A percentile compares a stretch with the other conserved stretches of the same genome.
These are phyloP conservation scores for Fusarium musae DNA, from an alignment of 2,329 filamentous ascomycete species.

Conservation along the genomic window DNA sequence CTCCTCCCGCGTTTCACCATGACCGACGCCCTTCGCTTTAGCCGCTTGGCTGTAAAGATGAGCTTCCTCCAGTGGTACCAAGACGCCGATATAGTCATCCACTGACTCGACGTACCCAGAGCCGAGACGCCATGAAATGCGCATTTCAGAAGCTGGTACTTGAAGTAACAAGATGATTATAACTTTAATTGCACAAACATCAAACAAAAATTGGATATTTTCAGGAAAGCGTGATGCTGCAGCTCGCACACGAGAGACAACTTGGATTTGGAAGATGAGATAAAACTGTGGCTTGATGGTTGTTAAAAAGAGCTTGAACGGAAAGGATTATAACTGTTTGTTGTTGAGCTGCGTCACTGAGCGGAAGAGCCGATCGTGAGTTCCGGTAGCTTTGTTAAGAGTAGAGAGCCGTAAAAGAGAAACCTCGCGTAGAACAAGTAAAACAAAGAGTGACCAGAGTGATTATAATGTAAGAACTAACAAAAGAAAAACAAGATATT, in stretches of 20 bases:
- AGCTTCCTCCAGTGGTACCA: constrained; percentile 65
- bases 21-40: constrained; percentile 57
- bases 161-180: constrained; percentile 9
- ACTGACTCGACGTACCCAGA: constrained; percentile 57
- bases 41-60: constrained; percentile 66
- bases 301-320: constrained; percentile 5
- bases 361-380: constrained; percentile 19
- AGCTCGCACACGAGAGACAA: not conserved
- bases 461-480: not conserved
- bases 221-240: constrained; percentile 9
- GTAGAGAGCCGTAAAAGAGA: not conserved
- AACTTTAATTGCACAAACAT: constrained; percentile 4
- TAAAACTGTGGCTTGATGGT: not conserved
- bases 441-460: constrained; percentile 15
- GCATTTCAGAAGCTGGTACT: constrained; percentile 37
- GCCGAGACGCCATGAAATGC: constrained; percentile 46
- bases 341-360: constrained; percentile 35
- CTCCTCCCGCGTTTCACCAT: constrained; percentile 52
- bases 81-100: constrained; percentile 61
- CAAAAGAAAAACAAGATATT: constrained; percentile 17
- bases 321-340: constrained; percentile 2
- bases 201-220: not conserved
- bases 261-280: constrained; percentile 2
- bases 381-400: not conserved
- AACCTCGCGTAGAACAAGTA: not conserved